Evolutionary conservation across 202 grass and related monocot genomes (phyloP).

Genomic region (Zoysia matrella): DNA sequence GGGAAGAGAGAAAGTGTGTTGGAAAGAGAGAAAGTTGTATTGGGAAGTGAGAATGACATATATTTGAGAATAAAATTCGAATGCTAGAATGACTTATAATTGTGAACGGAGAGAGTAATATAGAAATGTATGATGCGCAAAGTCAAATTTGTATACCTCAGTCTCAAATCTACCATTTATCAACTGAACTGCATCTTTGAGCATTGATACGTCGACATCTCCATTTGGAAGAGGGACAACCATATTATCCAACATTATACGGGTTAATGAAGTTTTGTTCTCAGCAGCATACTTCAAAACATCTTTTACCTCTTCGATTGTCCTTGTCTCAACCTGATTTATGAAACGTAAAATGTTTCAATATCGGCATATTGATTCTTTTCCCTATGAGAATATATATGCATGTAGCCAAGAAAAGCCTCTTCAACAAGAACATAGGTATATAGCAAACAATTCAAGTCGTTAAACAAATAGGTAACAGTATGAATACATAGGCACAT

Average conservation of each 20-base stretch:
- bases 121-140: not conserved
- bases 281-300: constrained; percentile 5
- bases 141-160: constrained; percentile 61
- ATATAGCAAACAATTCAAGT: not conserved
- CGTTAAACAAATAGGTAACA: not conserved
- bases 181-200: constrained; percentile 83
- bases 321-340: too few species aligned
- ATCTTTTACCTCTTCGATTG: too few species aligned
- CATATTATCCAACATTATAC: constrained; percentile 99
- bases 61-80: too few species aligned
- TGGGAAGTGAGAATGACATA: too few species aligned
- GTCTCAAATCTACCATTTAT: constrained; percentile 93
- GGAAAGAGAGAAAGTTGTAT: too few species aligned
- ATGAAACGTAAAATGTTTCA: not conserved
- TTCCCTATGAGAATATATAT: not conserved
- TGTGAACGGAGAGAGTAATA: too few species aligned
- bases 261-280: constrained; percentile 78
- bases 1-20: too few species aligned
- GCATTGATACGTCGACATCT: constrained; percentile 92
- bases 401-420: not conserved
- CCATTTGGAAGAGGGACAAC: constrained; percentile 74
- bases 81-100: too few species aligned
- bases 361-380: not conserved
- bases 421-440: too few species aligned
- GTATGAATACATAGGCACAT: not conserved